phyloP scores from a whole-genome alignment of 306 rosid species.

The Acmispon strigosus region DNA sequence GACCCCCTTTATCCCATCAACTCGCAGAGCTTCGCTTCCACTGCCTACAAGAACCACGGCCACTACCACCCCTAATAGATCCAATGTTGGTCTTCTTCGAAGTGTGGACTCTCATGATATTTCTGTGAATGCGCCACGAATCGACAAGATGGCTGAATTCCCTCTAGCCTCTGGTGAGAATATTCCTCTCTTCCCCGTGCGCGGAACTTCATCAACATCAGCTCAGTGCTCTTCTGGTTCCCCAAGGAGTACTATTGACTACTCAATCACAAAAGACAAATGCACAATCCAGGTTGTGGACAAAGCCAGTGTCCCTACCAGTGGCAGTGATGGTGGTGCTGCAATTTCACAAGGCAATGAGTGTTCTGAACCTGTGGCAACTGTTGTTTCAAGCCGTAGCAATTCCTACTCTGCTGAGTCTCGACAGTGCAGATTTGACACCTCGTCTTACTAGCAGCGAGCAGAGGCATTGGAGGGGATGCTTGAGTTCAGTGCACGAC shows the following conservation, averaged over 20 bases:
- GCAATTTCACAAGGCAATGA: slow-evolving; percentile 23
- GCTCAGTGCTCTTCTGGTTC: slow-evolving; percentile 57
- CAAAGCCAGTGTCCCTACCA: slow-evolving; percentile 37
- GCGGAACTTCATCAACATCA: slow-evolving; percentile 45
- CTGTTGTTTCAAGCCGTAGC: slow-evolving; percentile 70
- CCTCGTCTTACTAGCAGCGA: slow-evolving; percentile 74
- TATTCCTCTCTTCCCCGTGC: slow-evolving; percentile 32
- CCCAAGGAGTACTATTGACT: slow-evolving; percentile 38
- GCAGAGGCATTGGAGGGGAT: slow-evolving; percentile 93
- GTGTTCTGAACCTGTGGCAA: slow-evolving; percentile 53
- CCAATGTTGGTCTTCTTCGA: slow-evolving; percentile 42
- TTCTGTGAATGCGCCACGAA: slow-evolving; percentile 87
- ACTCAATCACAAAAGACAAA: slow-evolving; percentile 76
- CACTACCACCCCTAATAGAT: slow-evolving; percentile 35
- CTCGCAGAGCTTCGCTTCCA: slow-evolving; percentile 86
- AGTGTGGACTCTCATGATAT: slow-evolving; percentile 64
- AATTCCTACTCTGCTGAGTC: slow-evolving; percentile 66
- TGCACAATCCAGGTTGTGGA: slow-evolving; percentile 66
- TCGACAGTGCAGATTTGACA: slow-evolving; percentile 50
- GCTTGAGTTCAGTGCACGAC: slow-evolving; percentile 91
- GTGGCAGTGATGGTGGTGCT: slow-evolving; percentile 27
- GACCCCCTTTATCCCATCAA: slow-evolving; percentile 19
- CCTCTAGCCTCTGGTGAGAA: slow-evolving; percentile 66
- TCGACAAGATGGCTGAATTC: slow-evolving; percentile 89
- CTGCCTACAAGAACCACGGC: slow-evolving; percentile 36